Percentiles rank a stretch among this genome's conserved stretches.
Conservation (phyloP, 2,329 filamentous ascomycete genomes). For the Dothistroma pini region DNA sequence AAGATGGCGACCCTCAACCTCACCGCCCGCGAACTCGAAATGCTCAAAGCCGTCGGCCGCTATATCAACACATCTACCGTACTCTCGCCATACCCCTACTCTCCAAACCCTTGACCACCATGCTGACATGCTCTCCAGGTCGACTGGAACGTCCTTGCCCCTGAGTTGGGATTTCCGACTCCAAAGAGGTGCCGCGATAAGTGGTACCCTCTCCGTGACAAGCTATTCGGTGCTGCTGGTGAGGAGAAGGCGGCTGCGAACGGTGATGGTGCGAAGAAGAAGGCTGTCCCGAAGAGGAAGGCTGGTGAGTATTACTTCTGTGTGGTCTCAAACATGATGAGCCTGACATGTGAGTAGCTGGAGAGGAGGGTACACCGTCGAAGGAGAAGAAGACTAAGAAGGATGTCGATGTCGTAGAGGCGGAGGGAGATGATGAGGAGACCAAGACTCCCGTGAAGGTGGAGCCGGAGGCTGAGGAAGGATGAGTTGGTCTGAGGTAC, state of each 20-base stretch:
- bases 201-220: slow-evolving; percentile 19
- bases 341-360: background rate
- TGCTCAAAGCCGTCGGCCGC: slow-evolving; percentile 18
- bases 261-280: slow-evolving; percentile 8
- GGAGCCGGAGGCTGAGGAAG: background rate
- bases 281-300: slow-evolving; percentile 12
- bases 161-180: slow-evolving; percentile 17
- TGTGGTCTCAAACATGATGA: background rate
- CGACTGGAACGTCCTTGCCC: slow-evolving; percentile 23
- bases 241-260: slow-evolving; percentile 1
- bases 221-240: slow-evolving; percentile 11
- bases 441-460: background rate
- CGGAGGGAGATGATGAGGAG: background rate
- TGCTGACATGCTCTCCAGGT: slow-evolving; percentile 14
- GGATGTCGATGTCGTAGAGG: background rate
- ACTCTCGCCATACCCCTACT: background rate
- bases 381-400: slow-evolving; percentile 5
- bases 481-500: slow-evolving; percentile 7
- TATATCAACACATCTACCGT: slow-evolving; percentile 2
- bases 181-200: slow-evolving; percentile 25
- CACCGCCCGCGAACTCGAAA: slow-evolving; percentile 20
- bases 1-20: slow-evolving; percentile 21
- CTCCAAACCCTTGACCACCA: background rate
- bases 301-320: slow-evolving; percentile 5
- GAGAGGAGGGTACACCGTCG: background rate